Evolutionary conservation across 1,284 basidiomycete genomes (phyloP), one percentile per base, ranked within the genome.

Genomic region (Melampsora abietis-canadensis): DNA sequence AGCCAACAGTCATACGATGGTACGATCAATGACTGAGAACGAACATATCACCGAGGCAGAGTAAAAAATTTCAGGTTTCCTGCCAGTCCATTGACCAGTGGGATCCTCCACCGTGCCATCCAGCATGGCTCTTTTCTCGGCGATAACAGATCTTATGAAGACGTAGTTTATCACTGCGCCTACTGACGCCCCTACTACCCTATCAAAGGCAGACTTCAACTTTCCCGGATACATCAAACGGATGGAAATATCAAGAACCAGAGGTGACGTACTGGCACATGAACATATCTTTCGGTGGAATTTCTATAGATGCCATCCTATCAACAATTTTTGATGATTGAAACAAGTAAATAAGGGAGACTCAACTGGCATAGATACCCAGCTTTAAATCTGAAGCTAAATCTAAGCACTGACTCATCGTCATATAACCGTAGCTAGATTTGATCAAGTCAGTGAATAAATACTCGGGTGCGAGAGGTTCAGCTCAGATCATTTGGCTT

Each of bases 31-130:
- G 19, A 37, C 48, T 14, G 19, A 48, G 30, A 6, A 64, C 68
- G 46, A 14, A 66, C 70, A 74, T 17, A 74, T 74, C 21, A 74
- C 70, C 24, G 65, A 68, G 54, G 74, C 74, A 21, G 74, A 76
- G 51, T 76, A 76, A 34, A 76, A 76, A 24, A 76, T 63, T 37
- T 68, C 74, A 7, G 68, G 66, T 48, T 70, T 70, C 12, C 74
- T 47, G 44, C 74, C 74, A 64, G 74, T 76, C 74, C 74, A 76
- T 70, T 76, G 74, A 24, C 74, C 74, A 30, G 66, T 76, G 7
- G 74, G 74, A 66, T 76, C 74, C 6, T 64, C 59, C 10, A 69
- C 54, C 15, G 63, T 76, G 30, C 74, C 74, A 64, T 76, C 66
- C 37, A 76, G 27, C 65, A 68, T 47, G 3, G 60, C 51, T 59